Conservation (phyloP, 805 yeast genomes). For the Suhomyces sp. region DNA sequence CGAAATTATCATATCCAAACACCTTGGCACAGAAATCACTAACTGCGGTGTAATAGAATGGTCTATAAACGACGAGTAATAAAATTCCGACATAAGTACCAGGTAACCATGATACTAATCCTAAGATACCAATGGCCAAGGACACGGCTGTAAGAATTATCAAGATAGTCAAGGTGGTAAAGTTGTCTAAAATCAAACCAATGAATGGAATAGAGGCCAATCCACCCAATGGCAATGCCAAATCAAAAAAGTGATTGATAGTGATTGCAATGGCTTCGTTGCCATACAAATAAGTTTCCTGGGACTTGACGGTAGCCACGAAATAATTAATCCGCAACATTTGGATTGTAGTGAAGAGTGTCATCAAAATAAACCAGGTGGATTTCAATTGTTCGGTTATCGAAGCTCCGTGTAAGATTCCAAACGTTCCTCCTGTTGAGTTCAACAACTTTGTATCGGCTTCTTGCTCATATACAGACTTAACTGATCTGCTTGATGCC, state of each 20-base stretch:
- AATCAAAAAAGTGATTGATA: constrained; percentile 72
- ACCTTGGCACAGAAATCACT: constrained; percentile 91
- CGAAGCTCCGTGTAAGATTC: constrained; percentile 68
- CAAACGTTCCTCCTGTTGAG: constrained; percentile 46
- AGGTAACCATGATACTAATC: constrained; percentile 55
- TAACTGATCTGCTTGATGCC: constrained; percentile 38
- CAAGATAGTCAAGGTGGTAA: constrained; percentile 60
- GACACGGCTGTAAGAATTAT: constrained; percentile 54
- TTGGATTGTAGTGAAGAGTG: constrained; percentile 76
- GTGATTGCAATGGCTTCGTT: constrained; percentile 42
- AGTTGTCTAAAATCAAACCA: constrained; percentile 74
- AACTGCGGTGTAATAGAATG: constrained; percentile 89
- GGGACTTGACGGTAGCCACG: constrained; percentile 84
- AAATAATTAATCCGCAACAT: constrained; percentile 92
- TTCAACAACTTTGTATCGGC: constrained; percentile 56
- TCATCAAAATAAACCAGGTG: constrained; percentile 79
- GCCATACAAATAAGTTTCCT: constrained; percentile 70
- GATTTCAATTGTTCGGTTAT: constrained; percentile 51
- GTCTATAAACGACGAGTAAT: constrained; percentile 77
- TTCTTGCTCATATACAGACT: constrained; percentile 64
- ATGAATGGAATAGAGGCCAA: constrained; percentile 82
- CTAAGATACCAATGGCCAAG: constrained; percentile 65
- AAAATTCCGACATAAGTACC: constrained; percentile 70
- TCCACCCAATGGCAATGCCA: constrained; percentile 89
- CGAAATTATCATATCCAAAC: constrained; percentile 90